A percentile compares a stretch with the other conserved stretches of the same genome.
These are phyloP conservation scores for Biscogniauxia sp. DNA, from an alignment of 2,329 filamentous ascomycete genomes.

Conservation along the genomic window DNA sequence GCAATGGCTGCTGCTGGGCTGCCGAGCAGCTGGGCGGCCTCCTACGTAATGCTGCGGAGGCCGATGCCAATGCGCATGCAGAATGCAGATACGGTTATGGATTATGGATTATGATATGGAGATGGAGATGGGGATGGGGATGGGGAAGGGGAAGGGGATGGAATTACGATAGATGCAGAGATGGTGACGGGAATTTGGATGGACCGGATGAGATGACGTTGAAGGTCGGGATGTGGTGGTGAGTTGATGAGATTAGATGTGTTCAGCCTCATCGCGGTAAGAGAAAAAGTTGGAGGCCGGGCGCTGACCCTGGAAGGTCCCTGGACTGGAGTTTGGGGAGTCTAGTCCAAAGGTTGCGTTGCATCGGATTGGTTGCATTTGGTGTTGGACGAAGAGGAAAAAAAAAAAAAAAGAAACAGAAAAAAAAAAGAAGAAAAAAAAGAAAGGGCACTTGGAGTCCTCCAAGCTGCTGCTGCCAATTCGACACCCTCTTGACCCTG, in stretches of 20 bases:
- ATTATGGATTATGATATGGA: not conserved
- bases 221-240: conserved; percentile 19
- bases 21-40: not conserved
- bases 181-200: conserved; percentile 8
- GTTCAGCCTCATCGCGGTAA: conserved; percentile 29
- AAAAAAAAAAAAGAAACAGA: too few species aligned
- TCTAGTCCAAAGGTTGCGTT: not conserved
- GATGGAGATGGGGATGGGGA: not conserved
- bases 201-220: conserved; percentile 25
- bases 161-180: conserved; percentile 3
- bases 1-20: not conserved
- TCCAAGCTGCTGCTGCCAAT: not conserved
- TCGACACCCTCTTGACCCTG: not conserved
- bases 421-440: not conserved
- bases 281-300: conserved; percentile 5
- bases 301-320: not conserved
- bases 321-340: too few species aligned
- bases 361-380: not conserved
- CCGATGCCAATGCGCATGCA: too few species aligned
- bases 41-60: not conserved
- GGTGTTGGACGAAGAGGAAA: not conserved
- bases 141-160: not conserved
- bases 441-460: not conserved
- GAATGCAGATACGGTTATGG: too few species aligned
- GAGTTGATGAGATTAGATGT: conserved; percentile 16